A percentile compares a stretch with the other conserved stretches of the same genome.
Evolutionary conservation across 1,284 basidiomycete species (phyloP).

Genomic region (Chiua sp.): DNA sequence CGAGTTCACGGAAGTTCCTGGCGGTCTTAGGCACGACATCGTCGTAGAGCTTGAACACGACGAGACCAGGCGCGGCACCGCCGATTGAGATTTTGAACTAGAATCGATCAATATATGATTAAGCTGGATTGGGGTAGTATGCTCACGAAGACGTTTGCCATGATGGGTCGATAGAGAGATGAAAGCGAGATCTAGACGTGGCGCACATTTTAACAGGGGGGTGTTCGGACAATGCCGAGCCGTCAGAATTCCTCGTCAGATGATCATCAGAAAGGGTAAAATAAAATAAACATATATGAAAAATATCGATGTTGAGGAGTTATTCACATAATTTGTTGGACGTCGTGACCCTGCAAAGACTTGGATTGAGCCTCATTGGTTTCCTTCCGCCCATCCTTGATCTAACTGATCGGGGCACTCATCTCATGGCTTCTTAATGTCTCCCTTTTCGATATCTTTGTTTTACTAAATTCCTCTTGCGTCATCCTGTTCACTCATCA

Average conservation of each 20-base stretch:
- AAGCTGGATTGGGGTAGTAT: background rate
- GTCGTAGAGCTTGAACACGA: constrained; percentile 88
- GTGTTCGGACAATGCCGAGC: background rate
- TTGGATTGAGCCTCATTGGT: too few species aligned
- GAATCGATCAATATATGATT: background rate
- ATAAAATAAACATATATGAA: background rate
- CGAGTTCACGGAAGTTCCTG: constrained; percentile 91
- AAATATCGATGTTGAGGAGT: too few species aligned
- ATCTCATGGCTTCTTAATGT: too few species aligned
- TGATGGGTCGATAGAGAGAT: constrained; percentile 27
- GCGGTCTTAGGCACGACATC: constrained; percentile 74
- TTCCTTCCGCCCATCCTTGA: too few species aligned
- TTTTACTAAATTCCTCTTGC: too few species aligned
- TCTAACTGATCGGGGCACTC: too few species aligned
- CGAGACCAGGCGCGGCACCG: constrained; percentile 61
- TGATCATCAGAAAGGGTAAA: too few species aligned
- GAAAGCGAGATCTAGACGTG: background rate
- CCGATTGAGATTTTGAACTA: constrained; percentile 85
- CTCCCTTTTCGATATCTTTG: too few species aligned
- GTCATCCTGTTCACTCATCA: too few species aligned
- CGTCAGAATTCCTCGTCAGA: background rate
- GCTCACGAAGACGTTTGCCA: constrained; percentile 52
- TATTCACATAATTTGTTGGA: too few species aligned
- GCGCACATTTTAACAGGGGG: background rate
- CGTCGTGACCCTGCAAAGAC: too few species aligned